phyloP scores from a whole-genome alignment of 2,329 filamentous ascomycete genomes.

The Lasiodiplodia theobromae region DNA sequence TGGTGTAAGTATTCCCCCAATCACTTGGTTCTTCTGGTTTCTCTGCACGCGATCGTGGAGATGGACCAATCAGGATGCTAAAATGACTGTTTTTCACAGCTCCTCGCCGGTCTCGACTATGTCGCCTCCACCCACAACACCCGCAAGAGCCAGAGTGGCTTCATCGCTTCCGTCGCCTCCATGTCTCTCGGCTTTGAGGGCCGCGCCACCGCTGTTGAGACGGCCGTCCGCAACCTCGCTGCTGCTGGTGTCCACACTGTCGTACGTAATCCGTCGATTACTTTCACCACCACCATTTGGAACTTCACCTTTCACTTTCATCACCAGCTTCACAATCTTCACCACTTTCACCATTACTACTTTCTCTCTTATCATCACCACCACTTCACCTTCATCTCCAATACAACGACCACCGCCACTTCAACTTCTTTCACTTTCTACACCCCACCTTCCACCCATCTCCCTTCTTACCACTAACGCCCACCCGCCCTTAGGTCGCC shows the following conservation, averaged over 20 bases:
- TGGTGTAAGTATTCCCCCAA: background rate
- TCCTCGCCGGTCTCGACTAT: conserved; percentile 58
- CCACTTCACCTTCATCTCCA: too few relatives aligned
- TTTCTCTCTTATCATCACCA: too few relatives aligned
- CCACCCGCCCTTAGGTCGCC: conserved; percentile 33
- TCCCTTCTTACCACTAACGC: too few relatives aligned
- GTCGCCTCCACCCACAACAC: conserved; percentile 53
- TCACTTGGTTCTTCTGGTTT: background rate
- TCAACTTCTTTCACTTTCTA: too few relatives aligned
- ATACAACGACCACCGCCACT: too few relatives aligned
- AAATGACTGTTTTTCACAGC: background rate
- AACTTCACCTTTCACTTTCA: too few relatives aligned
- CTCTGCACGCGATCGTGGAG: background rate
- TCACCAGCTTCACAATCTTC: too few relatives aligned
- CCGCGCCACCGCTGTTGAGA: conserved; percentile 45
- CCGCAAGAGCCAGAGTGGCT: conserved; percentile 46
- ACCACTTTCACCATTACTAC: too few relatives aligned
- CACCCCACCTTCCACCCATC: too few relatives aligned
- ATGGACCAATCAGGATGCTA: background rate
- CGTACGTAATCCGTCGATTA: background rate
- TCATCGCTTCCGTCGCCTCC: conserved; percentile 56
- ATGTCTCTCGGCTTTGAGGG: conserved; percentile 52
- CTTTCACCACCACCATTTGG: background rate
- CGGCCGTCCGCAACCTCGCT: conserved; percentile 44
- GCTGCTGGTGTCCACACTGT: conserved; percentile 50